A percentile compares a stretch with the other conserved stretches of the same genome.
Evolutionary conservation across 2,329 filamentous ascomycete genomes (phyloP).

Genomic region (Nemania sp.): DNA sequence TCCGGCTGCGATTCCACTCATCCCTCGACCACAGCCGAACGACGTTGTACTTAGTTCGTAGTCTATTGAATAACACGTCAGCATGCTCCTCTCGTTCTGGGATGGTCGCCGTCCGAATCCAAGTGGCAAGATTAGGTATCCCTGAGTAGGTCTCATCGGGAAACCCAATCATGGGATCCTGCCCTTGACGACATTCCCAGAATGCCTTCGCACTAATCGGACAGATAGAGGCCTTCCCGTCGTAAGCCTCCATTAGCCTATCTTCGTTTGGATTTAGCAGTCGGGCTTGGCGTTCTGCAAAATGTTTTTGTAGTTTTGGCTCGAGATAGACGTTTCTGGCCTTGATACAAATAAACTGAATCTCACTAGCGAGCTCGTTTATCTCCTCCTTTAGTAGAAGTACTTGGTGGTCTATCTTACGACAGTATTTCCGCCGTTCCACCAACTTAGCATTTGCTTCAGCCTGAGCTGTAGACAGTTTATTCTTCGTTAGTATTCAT

Average conservation of each 20-base stretch:
- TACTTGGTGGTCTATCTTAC: no score
- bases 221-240: constrained; percentile 32
- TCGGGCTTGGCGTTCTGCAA: constrained; percentile 23
- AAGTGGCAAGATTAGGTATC: constrained; percentile 34
- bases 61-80: constrained; percentile 26
- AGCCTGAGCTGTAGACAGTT: no score
- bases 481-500: no score
- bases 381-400: no score
- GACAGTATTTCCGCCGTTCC: no score
- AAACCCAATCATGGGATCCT: constrained; percentile 28
- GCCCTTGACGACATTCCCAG: constrained; percentile 27
- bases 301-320: background rate
- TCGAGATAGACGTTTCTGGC: constrained; percentile 18
- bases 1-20: constrained; percentile 7
- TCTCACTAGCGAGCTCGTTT: no score
- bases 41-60: constrained; percentile 32
- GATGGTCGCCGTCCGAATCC: constrained; percentile 34
- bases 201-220: constrained; percentile 37
- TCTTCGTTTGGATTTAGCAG: background rate
- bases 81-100: constrained; percentile 31
- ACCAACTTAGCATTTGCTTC: no score
- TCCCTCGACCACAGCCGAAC: constrained; percentile 32
- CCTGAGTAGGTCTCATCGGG: constrained; percentile 33
- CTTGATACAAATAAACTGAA: constrained; percentile 21
- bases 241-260: constrained; percentile 18